Percentiles rank a stretch among this genome's conserved stretches.
phyloP scores from a whole-genome alignment of 164 flowering plant genomes.

The Berberis vulgaris region DNA sequence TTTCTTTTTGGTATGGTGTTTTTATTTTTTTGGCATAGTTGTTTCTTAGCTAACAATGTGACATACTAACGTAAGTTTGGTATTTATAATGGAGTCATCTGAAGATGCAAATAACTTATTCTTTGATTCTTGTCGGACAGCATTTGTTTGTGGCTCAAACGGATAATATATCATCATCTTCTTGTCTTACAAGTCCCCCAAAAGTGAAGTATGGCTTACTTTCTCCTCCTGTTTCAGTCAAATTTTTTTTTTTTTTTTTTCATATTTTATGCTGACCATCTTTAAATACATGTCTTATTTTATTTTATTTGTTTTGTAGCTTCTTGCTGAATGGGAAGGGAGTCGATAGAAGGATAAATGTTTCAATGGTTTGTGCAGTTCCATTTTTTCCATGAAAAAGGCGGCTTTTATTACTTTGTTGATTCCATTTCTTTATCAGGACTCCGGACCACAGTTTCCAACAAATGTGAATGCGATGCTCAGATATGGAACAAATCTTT shows the following conservation, averaged over 20 bases:
- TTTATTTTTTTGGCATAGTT: neutral
- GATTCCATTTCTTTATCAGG: conserved; percentile 32
- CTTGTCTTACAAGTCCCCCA: conserved; percentile 73
- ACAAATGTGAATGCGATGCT: conserved; percentile 53
- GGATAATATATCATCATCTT: conserved; percentile 64
- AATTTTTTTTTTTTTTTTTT: neutral
- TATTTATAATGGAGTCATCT: neutral
- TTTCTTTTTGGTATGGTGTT: neutral
- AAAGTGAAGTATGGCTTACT: conserved; percentile 56
- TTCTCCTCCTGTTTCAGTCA: neutral
- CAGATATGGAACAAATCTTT: conserved; percentile 74
- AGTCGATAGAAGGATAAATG: conserved; percentile 50
- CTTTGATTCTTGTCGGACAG: conserved; percentile 29
- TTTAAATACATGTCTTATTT: neutral
- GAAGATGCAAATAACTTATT: neutral
- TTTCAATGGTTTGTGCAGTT: conserved; percentile 44
- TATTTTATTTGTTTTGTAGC: conserved; percentile 33
- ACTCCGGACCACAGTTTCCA: conserved; percentile 75
- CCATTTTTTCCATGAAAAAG: neutral
- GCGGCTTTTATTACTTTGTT: neutral
- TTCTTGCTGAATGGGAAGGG: conserved; percentile 76
- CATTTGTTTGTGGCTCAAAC: conserved; percentile 59
- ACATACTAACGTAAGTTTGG: neutral
- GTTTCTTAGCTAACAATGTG: neutral
- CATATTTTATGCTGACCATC: neutral